These are phyloP conservation scores for Chaetomium fimeti DNA, from an alignment of 495 filamentous ascomycete genomes.

Conservation along the genomic window DNA sequence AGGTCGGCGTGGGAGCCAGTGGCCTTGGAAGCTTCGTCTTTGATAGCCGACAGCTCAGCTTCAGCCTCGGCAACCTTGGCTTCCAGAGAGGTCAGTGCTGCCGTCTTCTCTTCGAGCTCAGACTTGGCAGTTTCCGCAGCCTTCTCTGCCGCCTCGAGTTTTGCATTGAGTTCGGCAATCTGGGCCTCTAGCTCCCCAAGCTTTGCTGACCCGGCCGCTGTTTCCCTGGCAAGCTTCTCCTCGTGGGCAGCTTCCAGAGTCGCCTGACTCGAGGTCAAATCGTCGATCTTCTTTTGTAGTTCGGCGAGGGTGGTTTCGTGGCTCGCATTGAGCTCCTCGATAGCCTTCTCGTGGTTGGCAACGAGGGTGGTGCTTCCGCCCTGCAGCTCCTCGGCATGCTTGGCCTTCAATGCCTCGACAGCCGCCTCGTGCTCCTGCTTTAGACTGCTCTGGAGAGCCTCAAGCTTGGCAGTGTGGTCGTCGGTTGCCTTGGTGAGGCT, in stretches of 20 bases:
- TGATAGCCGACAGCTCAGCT: conserved; percentile 32
- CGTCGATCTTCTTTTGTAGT: conserved; percentile 46
- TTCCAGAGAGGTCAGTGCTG: conserved; percentile 38
- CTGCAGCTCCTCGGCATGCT: conserved; percentile 44
- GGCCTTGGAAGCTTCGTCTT: conserved; percentile 44
- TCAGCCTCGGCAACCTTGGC: conserved; percentile 41
- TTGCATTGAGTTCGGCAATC: conserved; percentile 43
- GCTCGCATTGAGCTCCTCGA: conserved; percentile 43
- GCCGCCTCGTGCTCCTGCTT: conserved; percentile 44
- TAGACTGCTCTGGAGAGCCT: conserved; percentile 42
- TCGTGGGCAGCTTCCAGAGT: conserved; percentile 34
- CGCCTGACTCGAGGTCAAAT: conserved; percentile 38
- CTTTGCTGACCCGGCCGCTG: conserved; percentile 37
- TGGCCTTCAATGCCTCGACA: conserved; percentile 42
- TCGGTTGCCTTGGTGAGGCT: conserved; percentile 36
- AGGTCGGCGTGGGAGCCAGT: conserved; percentile 27
- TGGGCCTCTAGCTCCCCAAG: conserved; percentile 43
- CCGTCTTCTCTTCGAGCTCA: conserved; percentile 36
- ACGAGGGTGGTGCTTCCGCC: conserved; percentile 34
- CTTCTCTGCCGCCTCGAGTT: conserved; percentile 38
- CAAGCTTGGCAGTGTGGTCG: conserved; percentile 44
- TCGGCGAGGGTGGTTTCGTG: conserved; percentile 42
- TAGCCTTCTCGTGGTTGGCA: conserved; percentile 38
- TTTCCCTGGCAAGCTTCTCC: conserved; percentile 32
- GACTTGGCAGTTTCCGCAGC: conserved; percentile 42